These are phyloP conservation scores for Trichophyton equinum DNA, from an alignment of 2,329 filamentous ascomycete genomes.

Conservation along the genomic window DNA sequence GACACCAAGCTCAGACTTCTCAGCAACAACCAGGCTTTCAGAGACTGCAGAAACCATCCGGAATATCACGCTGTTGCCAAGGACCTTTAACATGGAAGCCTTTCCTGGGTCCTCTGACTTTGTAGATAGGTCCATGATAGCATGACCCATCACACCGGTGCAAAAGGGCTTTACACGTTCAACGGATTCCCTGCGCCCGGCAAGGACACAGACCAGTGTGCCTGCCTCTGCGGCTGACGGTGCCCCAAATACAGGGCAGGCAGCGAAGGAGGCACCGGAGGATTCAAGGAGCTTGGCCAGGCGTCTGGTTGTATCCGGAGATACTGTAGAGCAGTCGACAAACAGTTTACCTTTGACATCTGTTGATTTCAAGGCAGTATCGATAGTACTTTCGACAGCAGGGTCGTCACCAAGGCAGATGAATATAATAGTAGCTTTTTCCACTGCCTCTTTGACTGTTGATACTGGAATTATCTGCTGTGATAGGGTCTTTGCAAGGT, in stretches of 20 bases:
- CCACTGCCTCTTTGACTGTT: constrained; percentile 53
- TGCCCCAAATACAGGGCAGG: constrained; percentile 44
- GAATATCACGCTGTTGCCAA: constrained; percentile 77
- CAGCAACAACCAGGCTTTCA: constrained; percentile 65
- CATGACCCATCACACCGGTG: constrained; percentile 57
- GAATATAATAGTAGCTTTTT: constrained; percentile 65
- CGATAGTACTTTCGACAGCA: constrained; percentile 53
- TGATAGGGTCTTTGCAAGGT: constrained; percentile 50
- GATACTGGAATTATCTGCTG: constrained; percentile 50
- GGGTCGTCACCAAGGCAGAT: constrained; percentile 66
- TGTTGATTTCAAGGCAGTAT: constrained; percentile 40
- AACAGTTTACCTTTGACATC: constrained; percentile 61
- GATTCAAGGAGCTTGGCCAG: constrained; percentile 46
- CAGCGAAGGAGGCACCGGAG: constrained; percentile 60
- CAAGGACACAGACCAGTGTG: constrained; percentile 59
- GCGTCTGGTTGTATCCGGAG: constrained; percentile 64
- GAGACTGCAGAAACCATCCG: constrained; percentile 70
- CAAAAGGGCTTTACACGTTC: constrained; percentile 57
- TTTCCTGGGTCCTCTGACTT: constrained; percentile 50
- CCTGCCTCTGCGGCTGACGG: constrained; percentile 45
- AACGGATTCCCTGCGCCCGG: constrained; percentile 50
- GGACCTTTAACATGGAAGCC: constrained; percentile 61
- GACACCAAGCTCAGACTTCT: constrained; percentile 64
- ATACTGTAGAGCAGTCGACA: constrained; percentile 77
- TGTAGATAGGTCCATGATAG: constrained; percentile 57